Evolutionary conservation across 1,284 basidiomycete genomes (phyloP).

Genomic region (Ganoderma leucocontextum): DNA sequence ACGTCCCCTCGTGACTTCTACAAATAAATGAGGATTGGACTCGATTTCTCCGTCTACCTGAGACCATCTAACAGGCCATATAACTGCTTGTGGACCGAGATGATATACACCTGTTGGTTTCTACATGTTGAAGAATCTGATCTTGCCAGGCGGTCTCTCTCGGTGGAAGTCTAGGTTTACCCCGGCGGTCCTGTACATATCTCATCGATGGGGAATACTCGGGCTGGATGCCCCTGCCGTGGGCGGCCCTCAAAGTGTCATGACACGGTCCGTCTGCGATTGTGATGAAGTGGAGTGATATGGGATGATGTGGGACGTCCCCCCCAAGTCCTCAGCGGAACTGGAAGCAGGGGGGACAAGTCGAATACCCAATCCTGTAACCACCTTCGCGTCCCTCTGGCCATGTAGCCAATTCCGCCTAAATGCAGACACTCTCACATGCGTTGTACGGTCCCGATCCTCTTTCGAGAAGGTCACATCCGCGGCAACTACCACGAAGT

Average conservation of each 20-base stretch:
- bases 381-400: background rate
- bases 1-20: background rate
- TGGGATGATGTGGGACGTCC: background rate
- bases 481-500: background rate
- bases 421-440: background rate
- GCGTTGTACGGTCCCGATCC: background rate
- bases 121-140: background rate
- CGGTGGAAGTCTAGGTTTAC: background rate
- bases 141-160: background rate
- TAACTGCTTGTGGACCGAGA: background rate
- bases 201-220: background rate
- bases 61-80: background rate
- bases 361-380: background rate
- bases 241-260: background rate
- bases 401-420: background rate
- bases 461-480: slow-evolving; percentile 2
- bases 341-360: background rate
- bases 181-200: too few species aligned
- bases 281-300: background rate
- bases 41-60: background rate
- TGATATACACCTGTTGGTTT: background rate
- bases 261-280: background rate
- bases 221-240: background rate
- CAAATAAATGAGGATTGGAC: background rate
- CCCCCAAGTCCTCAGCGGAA: background rate